These are phyloP conservation scores for Pichia sp. DNA, from an alignment of 1,139 yeast genomes.

Conservation along the genomic window DNA sequence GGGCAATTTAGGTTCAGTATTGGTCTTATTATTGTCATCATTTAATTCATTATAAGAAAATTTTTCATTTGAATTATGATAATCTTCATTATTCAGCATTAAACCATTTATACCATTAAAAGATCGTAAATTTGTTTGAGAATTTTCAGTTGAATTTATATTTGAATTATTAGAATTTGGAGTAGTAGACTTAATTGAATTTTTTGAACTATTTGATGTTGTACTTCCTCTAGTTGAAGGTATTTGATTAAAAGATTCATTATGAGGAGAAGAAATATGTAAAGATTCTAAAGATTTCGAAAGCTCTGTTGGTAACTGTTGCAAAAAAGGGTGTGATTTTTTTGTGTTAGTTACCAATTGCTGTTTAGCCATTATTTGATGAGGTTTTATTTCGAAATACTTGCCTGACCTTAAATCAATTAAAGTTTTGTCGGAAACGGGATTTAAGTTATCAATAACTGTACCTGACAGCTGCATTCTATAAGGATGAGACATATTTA, in stretches of 20 bases:
- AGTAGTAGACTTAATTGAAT: background rate
- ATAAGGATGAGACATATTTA: constrained; percentile 14
- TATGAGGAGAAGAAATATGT: constrained; percentile 7
- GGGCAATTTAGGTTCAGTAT: background rate
- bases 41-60: background rate
- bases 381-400: constrained; percentile 9
- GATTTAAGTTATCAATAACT: background rate
- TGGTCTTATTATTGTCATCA: too few relatives aligned
- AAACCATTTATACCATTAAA: constrained; percentile 1
- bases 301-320: constrained; percentile 14
- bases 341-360: constrained; percentile 2
- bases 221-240: constrained; percentile 5
- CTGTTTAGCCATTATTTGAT: constrained; percentile 10
- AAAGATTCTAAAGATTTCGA: constrained; percentile 14
- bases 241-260: background rate
- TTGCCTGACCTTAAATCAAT: constrained; percentile 4
- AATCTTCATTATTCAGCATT: background rate
- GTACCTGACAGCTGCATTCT: constrained; percentile 8
- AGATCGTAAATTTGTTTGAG: background rate
- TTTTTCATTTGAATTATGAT: background rate
- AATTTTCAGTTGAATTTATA: background rate
- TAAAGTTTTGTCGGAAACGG: background rate
- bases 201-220: constrained; percentile 3
- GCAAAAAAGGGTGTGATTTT: constrained; percentile 16
- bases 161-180: background rate